Percentiles rank a stretch among this genome's conserved stretches.
Conservation (phyloP, 257 asterid species). For the Asclepias syriaca region DNA sequence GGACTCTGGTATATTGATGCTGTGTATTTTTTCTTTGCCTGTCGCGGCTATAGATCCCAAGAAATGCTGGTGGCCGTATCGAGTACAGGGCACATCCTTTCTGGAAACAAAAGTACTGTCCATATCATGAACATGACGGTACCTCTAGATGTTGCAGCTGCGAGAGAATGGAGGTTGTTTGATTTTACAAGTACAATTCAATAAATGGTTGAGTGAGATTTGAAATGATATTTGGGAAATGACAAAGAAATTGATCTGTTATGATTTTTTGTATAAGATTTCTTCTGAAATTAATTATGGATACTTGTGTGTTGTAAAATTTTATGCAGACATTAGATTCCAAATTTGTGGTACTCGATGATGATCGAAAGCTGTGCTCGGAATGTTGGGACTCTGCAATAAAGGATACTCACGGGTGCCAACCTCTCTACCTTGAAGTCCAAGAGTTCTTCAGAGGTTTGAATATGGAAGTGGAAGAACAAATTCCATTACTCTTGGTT, state of each 20-base stretch:
- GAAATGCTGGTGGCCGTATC: conserved; percentile 72
- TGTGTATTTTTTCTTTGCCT: conserved; percentile 1
- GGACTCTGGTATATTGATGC: conserved; percentile 3
- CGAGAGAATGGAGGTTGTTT: conserved; percentile 85
- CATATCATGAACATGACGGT: conserved; percentile 83
- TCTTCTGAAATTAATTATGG: neutral
- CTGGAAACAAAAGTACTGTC: conserved; percentile 97
- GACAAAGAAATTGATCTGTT: neutral
- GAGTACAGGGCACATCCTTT: conserved; percentile 98
- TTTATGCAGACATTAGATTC: conserved; percentile 61
- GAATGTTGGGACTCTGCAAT: conserved; percentile 97
- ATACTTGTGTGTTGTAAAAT: conserved; percentile 5
- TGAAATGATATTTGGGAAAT: neutral
- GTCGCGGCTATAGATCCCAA: conserved; percentile 56
- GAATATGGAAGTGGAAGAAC: no score
- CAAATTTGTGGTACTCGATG: conserved; percentile 71
- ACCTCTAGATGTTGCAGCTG: conserved; percentile 99
- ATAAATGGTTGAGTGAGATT: no score
- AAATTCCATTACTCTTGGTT: no score
- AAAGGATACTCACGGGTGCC: no score
- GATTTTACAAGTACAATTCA: neutral
- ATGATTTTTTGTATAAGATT: neutral
- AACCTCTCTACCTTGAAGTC: no score
- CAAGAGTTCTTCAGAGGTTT: no score
- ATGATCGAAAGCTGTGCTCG: conserved; percentile 81